These are phyloP conservation scores for Capronia coronata DNA, from an alignment of 2,329 filamentous ascomycete species.

Conservation along the genomic window DNA sequence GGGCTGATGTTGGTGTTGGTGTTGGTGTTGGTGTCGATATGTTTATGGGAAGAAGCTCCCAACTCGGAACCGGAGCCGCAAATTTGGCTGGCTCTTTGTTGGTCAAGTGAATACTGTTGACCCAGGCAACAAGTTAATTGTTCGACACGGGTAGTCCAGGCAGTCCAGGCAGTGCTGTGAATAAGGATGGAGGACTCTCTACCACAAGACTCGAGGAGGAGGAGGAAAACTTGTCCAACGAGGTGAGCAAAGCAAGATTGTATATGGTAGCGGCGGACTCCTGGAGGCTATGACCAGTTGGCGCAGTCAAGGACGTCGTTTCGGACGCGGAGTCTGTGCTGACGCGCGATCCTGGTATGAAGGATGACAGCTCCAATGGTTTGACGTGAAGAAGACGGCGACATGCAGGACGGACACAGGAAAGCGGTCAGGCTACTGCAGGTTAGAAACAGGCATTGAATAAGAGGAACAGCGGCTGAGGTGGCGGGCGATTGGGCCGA, in stretches of 20 bases:
- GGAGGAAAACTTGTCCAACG: slow-evolving; percentile 4
- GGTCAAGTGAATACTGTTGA: neutral
- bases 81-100: neutral
- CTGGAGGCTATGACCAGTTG: slow-evolving; percentile 15
- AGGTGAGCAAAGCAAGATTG: slow-evolving; percentile 8
- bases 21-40: neutral
- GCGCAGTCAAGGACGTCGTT: slow-evolving; percentile 12
- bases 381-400: neutral
- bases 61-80: neutral
- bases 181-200: slow-evolving; percentile 4
- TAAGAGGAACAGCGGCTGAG: slow-evolving; percentile 8
- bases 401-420: slow-evolving; percentile 1
- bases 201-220: slow-evolving; percentile 8
- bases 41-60: neutral
- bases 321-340: slow-evolving; percentile 12
- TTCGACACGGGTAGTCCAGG: neutral
- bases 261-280: slow-evolving; percentile 12
- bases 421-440: slow-evolving; percentile 25
- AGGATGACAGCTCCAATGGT: slow-evolving; percentile 11
- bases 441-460: slow-evolving; percentile 9
- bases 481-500: slow-evolving; percentile 25
- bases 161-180: neutral
- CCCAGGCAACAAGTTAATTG: neutral
- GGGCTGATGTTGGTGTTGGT: neutral
- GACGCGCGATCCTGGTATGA: slow-evolving; percentile 16